Evolutionary conservation across 2,329 filamentous ascomycete genomes (phyloP).

Genomic region (Phialocephala sp.): DNA sequence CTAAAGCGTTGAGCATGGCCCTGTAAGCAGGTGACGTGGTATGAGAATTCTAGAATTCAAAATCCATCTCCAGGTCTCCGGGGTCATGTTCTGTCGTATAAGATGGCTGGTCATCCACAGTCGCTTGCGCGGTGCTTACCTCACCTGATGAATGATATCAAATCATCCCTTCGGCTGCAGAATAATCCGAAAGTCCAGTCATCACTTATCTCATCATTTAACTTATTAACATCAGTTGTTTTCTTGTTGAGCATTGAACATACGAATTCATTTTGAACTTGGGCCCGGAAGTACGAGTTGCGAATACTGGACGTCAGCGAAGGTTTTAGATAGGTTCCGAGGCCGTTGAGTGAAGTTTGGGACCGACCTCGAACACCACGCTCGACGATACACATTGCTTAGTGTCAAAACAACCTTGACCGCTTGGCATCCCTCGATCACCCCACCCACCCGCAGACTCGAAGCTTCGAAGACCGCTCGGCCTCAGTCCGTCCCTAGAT

Average conservation of each 20-base stretch:
- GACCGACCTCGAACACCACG: background rate
- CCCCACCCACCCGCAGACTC: no score
- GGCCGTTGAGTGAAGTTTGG: background rate
- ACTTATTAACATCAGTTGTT: background rate
- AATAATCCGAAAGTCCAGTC: background rate
- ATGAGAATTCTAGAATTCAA: background rate
- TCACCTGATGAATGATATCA: constrained; percentile 2
- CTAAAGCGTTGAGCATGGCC: constrained; percentile 2
- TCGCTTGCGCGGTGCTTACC: background rate
- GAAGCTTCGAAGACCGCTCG: background rate
- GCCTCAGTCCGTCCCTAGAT: background rate
- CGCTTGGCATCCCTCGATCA: background rate
- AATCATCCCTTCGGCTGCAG: background rate
- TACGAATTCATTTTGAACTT: background rate
- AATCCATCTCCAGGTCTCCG: background rate
- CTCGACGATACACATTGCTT: background rate
- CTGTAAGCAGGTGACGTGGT: background rate
- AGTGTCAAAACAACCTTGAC: background rate
- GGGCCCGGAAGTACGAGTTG: background rate
- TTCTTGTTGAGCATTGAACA: background rate
- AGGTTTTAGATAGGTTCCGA: no score
- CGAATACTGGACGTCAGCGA: background rate
- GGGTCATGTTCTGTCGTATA: background rate
- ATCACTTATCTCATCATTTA: background rate
- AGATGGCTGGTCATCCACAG: background rate